phyloP scores from a whole-genome alignment of 177 flowering plant species.

The Vitis hybrid region DNA sequence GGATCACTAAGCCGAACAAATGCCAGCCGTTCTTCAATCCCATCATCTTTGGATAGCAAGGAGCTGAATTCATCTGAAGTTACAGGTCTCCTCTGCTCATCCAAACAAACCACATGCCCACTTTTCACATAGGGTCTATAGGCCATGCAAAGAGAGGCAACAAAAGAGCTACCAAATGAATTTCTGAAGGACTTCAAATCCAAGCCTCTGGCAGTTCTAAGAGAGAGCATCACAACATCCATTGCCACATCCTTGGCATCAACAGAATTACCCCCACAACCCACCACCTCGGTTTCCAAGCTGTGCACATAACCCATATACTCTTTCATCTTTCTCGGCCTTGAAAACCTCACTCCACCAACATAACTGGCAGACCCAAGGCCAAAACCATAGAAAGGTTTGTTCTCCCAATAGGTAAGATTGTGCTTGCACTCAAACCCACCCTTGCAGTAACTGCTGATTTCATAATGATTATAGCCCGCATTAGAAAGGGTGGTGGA shows the following conservation, averaged over 20 bases:
- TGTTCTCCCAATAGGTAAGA: constrained; percentile 75
- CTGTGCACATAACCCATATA: constrained; percentile 55
- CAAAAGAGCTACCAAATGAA: constrained; percentile 56
- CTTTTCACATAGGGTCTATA: constrained; percentile 65
- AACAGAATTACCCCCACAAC: constrained; percentile 10
- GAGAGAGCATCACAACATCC: constrained; percentile 87
- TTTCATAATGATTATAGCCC: constrained; percentile 83
- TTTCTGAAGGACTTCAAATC: constrained; percentile 56
- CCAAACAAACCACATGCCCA: constrained; percentile 75
- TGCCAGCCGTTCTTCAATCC: constrained; percentile 25
- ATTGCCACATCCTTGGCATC: constrained; percentile 58
- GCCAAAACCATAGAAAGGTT: constrained; percentile 80
- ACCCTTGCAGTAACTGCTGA: constrained; percentile 74
- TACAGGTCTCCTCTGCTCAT: constrained; percentile 47
- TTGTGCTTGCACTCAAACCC: constrained; percentile 87
- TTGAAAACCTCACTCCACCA: constrained; percentile 69
- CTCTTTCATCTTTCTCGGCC: constrained; percentile 78
- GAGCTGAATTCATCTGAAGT: constrained; percentile 35
- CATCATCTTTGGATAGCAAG: constrained; percentile 21
- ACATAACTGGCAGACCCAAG: constrained; percentile 87
- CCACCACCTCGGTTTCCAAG: constrained; percentile 49
- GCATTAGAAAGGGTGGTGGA: constrained; percentile 54
- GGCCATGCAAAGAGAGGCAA: constrained; percentile 47
- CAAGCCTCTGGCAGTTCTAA: constrained; percentile 77
- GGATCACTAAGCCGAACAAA: constrained; percentile 84